Evolutionary conservation across 1,139 yeast genomes (phyloP).

Genomic region (Diutina mesorugosa): DNA sequence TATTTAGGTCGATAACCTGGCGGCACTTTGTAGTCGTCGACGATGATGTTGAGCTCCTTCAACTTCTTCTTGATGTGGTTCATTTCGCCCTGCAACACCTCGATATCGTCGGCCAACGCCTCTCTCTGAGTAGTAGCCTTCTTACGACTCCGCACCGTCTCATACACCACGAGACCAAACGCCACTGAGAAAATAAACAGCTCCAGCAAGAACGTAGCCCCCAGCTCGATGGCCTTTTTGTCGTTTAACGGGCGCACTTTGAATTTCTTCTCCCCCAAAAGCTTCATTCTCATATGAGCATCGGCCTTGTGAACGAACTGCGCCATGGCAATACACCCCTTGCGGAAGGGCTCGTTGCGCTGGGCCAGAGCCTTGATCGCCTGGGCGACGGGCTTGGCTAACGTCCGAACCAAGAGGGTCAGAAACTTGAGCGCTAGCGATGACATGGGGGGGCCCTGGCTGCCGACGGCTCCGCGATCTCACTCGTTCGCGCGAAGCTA

Average conservation of each 20-base stretch:
- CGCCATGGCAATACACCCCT: slow-evolving; percentile 56
- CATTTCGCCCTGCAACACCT: slow-evolving; percentile 57
- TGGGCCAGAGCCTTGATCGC: slow-evolving; percentile 65
- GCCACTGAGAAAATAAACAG: slow-evolving; percentile 69
- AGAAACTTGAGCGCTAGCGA: slow-evolving; percentile 59
- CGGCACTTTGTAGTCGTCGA: background rate
- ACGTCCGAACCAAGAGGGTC: slow-evolving; percentile 59
- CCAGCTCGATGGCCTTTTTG: slow-evolving; percentile 71
- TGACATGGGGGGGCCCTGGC: background rate
- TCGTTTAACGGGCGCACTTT: slow-evolving; percentile 74
- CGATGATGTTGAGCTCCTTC: slow-evolving; percentile 17
- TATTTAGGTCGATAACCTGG: background rate
- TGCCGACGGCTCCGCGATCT: background rate
- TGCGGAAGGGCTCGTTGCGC: slow-evolving; percentile 54
- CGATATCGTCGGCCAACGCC: slow-evolving; percentile 55
- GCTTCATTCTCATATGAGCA: slow-evolving; percentile 44
- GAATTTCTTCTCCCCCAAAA: slow-evolving; percentile 45
- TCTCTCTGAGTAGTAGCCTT: slow-evolving; percentile 54
- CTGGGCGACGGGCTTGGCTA: slow-evolving; percentile 74
- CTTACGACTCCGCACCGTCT: slow-evolving; percentile 53
- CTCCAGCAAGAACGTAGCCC: slow-evolving; percentile 73
- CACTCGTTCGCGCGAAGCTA: background rate
- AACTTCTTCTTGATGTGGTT: slow-evolving; percentile 43
- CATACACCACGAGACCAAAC: slow-evolving; percentile 66
- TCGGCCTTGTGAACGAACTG: slow-evolving; percentile 65